Percentiles rank a stretch among this genome's conserved stretches.
These are phyloP conservation scores for Gossypium trilobum DNA, from an alignment of 441 rosid species.

Conservation along the genomic window DNA sequence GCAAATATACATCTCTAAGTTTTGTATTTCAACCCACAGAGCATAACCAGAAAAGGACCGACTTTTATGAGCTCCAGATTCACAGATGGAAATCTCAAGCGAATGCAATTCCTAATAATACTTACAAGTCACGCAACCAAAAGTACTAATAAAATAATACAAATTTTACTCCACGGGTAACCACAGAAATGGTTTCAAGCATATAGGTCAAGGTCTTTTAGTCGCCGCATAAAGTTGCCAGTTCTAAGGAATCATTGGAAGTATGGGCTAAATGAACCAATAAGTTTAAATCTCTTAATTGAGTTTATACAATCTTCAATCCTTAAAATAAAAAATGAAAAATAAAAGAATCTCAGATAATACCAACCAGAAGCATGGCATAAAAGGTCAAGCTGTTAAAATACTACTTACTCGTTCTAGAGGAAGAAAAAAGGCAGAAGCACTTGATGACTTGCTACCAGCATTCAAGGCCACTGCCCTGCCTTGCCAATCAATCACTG, in stretches of 20 bases:
- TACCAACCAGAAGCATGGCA: constrained; percentile 7
- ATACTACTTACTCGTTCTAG: constrained; percentile 65
- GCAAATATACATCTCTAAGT: background rate
- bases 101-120: background rate
- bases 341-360: background rate
- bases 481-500: constrained; percentile 93
- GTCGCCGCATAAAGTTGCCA: background rate
- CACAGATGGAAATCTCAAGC: background rate
- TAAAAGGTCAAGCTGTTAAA: constrained; percentile 12
- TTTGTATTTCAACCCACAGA: background rate
- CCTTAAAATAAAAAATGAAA: background rate
- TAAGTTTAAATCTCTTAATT: background rate
- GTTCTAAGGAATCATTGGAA: background rate
- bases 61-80: constrained; percentile 6
- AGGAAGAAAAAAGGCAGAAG: constrained; percentile 87
- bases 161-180: background rate
- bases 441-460: constrained; percentile 83
- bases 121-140: background rate
- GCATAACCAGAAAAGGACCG: background rate
- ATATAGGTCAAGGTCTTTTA: background rate
- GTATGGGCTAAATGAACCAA: background rate
- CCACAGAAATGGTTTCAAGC: background rate
- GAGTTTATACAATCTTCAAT: background rate
- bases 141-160: background rate
- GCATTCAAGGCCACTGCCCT: constrained; percentile 98